Evolutionary conservation across 2,329 filamentous ascomycete species (phyloP).

Genomic region (Ophiostoma sp.): DNA sequence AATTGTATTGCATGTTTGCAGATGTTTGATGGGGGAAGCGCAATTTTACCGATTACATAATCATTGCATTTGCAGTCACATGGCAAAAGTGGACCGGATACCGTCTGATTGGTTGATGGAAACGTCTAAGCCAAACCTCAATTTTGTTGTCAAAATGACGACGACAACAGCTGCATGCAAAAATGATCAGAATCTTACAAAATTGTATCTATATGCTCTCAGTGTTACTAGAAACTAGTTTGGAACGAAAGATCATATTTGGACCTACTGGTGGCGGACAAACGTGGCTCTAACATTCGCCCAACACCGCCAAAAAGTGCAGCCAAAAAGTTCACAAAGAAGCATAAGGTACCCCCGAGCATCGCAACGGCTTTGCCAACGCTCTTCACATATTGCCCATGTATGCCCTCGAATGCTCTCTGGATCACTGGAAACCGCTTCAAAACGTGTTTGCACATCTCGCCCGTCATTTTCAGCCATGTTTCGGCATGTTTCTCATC

Average conservation of each 20-base stretch:
- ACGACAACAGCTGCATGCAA: neutral
- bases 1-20: neutral
- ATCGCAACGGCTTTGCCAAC: neutral
- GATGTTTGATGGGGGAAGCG: neutral
- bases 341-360: neutral
- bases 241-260: neutral
- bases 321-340: neutral
- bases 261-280: neutral
- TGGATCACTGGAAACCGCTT: neutral
- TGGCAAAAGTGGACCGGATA: neutral
- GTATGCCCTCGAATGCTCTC: no score
- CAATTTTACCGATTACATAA: neutral
- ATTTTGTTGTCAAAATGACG: neutral
- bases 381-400: neutral
- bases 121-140: slow-evolving; percentile 13
- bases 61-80: neutral
- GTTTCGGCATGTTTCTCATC: neutral
- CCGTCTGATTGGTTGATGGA: slow-evolving; percentile 16
- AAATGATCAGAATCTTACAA: neutral
- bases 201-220: neutral
- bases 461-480: neutral
- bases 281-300: neutral
- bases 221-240: neutral
- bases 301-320: neutral
- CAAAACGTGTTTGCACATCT: neutral